These are phyloP conservation scores for Sechiopsis laciniata DNA, from an alignment of 306 rosid genomes.

Conservation along the genomic window DNA sequence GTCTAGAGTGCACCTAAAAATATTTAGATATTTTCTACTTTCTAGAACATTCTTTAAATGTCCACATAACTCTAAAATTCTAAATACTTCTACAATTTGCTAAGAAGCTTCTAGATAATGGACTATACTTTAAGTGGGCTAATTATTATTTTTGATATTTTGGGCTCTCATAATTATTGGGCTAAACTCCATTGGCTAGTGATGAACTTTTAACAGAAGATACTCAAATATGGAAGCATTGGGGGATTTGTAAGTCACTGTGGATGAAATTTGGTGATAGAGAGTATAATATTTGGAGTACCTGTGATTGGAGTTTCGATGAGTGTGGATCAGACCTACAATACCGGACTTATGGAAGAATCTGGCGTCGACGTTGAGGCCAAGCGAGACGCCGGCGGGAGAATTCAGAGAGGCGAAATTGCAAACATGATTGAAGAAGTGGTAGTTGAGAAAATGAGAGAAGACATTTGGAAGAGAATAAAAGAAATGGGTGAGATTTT, in stretches of 20 bases:
- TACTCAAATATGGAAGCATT: constrained; percentile 17
- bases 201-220: too few species aligned
- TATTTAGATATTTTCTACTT: too few species aligned
- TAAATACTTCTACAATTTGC: too few species aligned
- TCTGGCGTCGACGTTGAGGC: constrained; percentile 25
- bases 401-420: background rate
- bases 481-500: background rate
- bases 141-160: too few species aligned
- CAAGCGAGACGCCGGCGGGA: constrained; percentile 14
- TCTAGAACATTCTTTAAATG: too few species aligned
- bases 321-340: constrained; percentile 24
- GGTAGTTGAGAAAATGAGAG: constrained; percentile 14
- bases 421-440: constrained; percentile 21
- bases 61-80: too few species aligned
- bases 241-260: constrained; percentile 37
- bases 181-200: too few species aligned
- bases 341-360: constrained; percentile 21
- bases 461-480: constrained; percentile 13
- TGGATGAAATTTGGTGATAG: constrained; percentile 33
- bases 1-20: too few species aligned
- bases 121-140: too few species aligned
- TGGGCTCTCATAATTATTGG: too few species aligned
- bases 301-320: constrained; percentile 29
- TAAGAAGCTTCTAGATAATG: too few species aligned
- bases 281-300: constrained; percentile 24